Evolutionary conservation across 371 early-diverging fungal genomes (phyloP), one percentile per base, ranked within the genome.

Genomic region (Mortierella sp.): DNA sequence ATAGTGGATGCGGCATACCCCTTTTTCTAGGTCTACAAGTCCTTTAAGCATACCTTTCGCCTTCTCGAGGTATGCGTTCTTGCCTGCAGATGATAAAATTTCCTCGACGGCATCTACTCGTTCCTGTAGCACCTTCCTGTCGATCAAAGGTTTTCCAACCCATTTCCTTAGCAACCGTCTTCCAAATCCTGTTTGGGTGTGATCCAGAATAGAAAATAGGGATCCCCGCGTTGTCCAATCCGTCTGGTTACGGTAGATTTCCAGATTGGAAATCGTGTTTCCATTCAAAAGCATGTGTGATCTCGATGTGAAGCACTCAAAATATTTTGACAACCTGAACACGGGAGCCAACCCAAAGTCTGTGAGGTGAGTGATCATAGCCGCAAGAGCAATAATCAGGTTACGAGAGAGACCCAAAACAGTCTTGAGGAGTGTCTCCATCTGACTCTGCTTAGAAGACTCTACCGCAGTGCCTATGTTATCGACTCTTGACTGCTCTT

Each of bases 221-320:
- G 90, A 87, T 0, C 94, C 93, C 19, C 87, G 72, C 16, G 73
- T 84, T 0, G 78, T 77, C 60, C 78, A 83, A 40, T 89, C 88
- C 3, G 90, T 91, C 58, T 87, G 84, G 61, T 90, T 94, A 13
- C 85, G 85, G 67, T 91, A 93, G 11, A 97, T 86, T 69, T 97
- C 96, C 58, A 97, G 83, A 43, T 94, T 94, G 16, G 84, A 76
- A 33, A 96, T 74, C 3, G 96, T 91, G 52, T 94, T 92, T 21
- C 91, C 94, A 43, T 92, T 93, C 41, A 96, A 70, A 6, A 92
- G 78, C 94, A 95, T 95, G 66, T 93, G 90, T 5, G 89, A 87
- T 13, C 88, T 72, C 3, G 91, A 85, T 11, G 89, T 86, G 72
- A 95, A 96, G 52, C 91, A 90, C 48, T 77, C 77, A 70, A 95